Evolutionary conservation across 805 yeast species (phyloP), one percentile per base, ranked within the genome.

Genomic region (Vanderwaltozyma yarrowii): DNA sequence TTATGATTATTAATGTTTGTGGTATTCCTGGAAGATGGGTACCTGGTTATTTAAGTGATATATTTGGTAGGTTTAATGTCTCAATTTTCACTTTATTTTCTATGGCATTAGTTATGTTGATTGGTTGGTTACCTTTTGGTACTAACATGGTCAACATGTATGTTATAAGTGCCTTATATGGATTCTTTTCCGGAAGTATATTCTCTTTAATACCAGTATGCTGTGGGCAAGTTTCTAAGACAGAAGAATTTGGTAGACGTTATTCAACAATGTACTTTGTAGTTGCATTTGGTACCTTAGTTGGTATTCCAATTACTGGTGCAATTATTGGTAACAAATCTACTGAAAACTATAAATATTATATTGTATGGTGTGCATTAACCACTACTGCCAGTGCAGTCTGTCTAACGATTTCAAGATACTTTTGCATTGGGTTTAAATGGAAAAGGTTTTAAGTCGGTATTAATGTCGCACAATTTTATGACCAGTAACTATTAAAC

Each of bases 231-330:
- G 71, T 76, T 26, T 71, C 78, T 16, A 69, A 67, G 37, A 67
- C 70, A 11, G 70, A 71, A 35, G 68, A 62, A 39, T 73, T 70
- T 52, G 79, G 79, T 23, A 67, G 65, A 52, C 63, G 74, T 14
- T 73, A 72, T 45, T 73, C 78, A 3, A 70, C 77, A 8, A 69
- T 76, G 58, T 78, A 76, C 52, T 71, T 72, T 29, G 61, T 74
- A 46, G 79, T 74, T 13, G 68, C 81, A 1, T 66, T 76, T 46
- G 73, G 69, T n/a, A 63, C 66, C n/a, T 54, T 74, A 29, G 61
- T 68, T 2, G 66, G 70, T 14, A 60, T 73, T 19, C 78, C 78
- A 9, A 58, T 70, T 18, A 68, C 74, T 1, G 71, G 77, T 36
- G 70, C 71, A 2, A 62, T 72, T 25, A 69, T 71, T 38, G 70